Base-by-base conservation (phyloP, 768 basidiomycete species). In the Boletus tylopilopsis region DNA sequence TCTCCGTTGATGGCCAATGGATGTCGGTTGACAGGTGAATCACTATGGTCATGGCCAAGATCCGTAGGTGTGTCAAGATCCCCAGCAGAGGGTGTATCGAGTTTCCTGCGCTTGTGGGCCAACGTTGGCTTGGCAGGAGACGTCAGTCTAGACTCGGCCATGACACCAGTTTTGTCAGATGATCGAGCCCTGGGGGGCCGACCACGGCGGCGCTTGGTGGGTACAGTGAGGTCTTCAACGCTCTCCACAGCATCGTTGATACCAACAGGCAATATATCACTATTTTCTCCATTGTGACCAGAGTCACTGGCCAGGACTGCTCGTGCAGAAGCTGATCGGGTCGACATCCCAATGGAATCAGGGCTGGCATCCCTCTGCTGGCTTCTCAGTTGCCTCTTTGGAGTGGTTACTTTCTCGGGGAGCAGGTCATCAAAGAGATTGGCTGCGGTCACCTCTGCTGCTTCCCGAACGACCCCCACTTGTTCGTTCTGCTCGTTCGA, bases 51-150 rank as follows among this genome's bases (percentile, higher is more conserved):
- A 24, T n/a, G 30, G 15, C 40, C 18, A 30, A 36, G 42, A 43
- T 53, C 49, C 15, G 49, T 24, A 13, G 61, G 39, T 36, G 48
- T 23, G 29, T 37, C 49, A 12, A 45, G 45, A 48, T 70, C 73
- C 15, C 52, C 50, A 18, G 50, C 24, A n/a, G 53, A 23, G 45
- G 73, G 66, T 1, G 70, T 72, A 44, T 74, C 72, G 6, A 75
- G 61, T 53, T 73, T 71, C 59, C 72, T 67, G 36, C 78, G 74
- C 63, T 81, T 81, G 50, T 72, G 69, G 37, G 71, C 62, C 6
- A 71, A 58, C 24, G 55, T 7, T 27, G 60, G 29, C 48, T 54
- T 59, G 25, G 64, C 45, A 5, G 58, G 48, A 21, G 54, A 53
- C 22, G 53, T 44, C 27, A 45, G 42, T 40, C 39, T 27, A n/a